phyloP scores from a whole-genome alignment of 805 yeast species.

The Myxozyma nipponensis region DNA sequence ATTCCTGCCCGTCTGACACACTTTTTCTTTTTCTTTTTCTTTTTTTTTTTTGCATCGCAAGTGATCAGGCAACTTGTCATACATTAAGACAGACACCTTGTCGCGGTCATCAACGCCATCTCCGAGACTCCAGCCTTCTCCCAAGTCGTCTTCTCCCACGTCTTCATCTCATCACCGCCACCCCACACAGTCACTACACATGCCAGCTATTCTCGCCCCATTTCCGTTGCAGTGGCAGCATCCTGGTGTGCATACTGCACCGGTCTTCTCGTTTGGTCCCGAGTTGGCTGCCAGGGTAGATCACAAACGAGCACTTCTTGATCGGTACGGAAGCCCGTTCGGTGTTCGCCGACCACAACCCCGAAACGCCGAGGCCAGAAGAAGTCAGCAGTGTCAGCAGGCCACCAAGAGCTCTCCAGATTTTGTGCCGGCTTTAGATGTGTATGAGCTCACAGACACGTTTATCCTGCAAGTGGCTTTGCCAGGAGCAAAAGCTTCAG shows the following conservation, averaged over 20 bases:
- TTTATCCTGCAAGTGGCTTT: constrained; percentile 12
- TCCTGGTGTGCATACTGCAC: neutral
- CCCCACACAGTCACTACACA: too few species aligned
- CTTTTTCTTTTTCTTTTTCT: too few species aligned
- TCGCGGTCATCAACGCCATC: too few species aligned
- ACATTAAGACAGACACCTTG: too few species aligned
- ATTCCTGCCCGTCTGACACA: too few species aligned
- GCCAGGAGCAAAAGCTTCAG: constrained; percentile 14
- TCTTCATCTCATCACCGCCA: too few species aligned
- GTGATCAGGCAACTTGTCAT: too few species aligned
- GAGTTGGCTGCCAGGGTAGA: neutral
- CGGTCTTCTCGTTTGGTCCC: neutral
- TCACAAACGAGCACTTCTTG: neutral
- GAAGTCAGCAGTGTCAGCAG: constrained; percentile 1
- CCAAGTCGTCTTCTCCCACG: too few species aligned
- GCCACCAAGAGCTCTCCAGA: neutral
- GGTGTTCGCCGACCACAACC: neutral
- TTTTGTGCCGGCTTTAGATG: constrained; percentile 13
- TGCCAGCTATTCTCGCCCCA: too few species aligned
- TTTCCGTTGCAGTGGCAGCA: neutral
- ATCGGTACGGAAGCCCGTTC: neutral
- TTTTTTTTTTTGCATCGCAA: too few species aligned
- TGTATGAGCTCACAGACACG: constrained; percentile 9
- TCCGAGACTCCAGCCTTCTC: too few species aligned
- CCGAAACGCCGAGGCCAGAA: too few species aligned